Evolutionary conservation across 2,329 filamentous ascomycete species (phyloP).

Genomic region (Colletotrichum trifolii): DNA sequence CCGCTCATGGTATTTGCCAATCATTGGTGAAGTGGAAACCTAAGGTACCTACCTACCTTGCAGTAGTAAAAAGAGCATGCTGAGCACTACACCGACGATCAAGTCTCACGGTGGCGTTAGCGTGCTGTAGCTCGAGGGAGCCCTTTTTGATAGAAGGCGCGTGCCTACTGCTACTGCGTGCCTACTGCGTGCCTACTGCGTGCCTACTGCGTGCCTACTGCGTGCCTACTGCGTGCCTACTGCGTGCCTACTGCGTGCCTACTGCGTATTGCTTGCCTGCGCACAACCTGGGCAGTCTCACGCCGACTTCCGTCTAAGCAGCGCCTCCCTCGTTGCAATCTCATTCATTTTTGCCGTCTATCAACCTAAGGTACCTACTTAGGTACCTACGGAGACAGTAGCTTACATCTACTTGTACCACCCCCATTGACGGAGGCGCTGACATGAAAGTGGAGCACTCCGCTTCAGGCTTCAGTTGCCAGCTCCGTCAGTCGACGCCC

Average conservation of each 20-base stretch:
- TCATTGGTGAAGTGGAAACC: no score
- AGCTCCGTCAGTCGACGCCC: not conserved
- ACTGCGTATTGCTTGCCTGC: not conserved
- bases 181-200: no score
- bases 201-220: not conserved
- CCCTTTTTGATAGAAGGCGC: not conserved
- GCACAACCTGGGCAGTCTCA: not conserved
- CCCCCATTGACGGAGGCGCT: not conserved
- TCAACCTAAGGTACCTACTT: not conserved
- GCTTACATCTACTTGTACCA: no score
- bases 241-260: no score
- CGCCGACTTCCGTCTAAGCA: constrained; percentile 5
- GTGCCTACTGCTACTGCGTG: not conserved
- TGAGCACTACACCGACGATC: no score
- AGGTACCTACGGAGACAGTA: no score
- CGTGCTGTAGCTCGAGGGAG: not conserved
- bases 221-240: not conserved
- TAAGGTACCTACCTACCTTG: no score
- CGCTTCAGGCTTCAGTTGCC: constrained; percentile 2
- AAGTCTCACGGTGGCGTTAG: no score
- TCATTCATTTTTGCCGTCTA: not conserved
- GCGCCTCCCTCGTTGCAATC: constrained; percentile 23
- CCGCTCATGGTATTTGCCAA: no score
- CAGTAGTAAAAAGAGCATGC: no score
- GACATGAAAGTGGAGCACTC: not conserved